phyloP scores from a whole-genome alignment of 257 asterid species.

The Dorcoceras hygrometricum region DNA sequence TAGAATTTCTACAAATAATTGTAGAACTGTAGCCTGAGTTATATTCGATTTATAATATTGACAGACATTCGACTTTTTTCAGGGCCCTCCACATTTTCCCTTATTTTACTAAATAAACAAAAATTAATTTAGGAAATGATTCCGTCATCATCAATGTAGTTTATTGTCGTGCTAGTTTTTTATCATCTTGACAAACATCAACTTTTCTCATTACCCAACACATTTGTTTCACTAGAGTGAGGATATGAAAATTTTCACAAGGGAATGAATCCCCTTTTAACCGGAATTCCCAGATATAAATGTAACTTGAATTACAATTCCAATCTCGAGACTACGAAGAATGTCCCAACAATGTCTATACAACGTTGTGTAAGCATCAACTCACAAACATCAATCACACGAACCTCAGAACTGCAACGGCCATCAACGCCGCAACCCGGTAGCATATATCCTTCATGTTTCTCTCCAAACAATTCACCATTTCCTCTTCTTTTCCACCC shows the following conservation, averaged over 20 bases:
- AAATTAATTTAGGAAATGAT: no score
- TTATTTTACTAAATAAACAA: not conserved
- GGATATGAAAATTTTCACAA: not conserved
- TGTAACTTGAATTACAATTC: not conserved
- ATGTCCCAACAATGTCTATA: not conserved
- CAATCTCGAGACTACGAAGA: not conserved
- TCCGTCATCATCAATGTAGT: no score
- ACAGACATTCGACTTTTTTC: no score
- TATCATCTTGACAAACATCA: not conserved
- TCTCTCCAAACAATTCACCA: slow-evolving; percentile 53
- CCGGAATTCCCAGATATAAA: not conserved
- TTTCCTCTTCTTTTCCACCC: slow-evolving; percentile 47
- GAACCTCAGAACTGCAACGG: slow-evolving; percentile 55
- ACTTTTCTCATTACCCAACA: not conserved
- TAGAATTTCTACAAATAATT: not conserved
- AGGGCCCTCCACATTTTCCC: no score
- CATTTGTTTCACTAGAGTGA: not conserved
- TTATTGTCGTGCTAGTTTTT: not conserved
- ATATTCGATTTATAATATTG: no score
- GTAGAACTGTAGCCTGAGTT: no score
- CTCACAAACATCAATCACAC: slow-evolving; percentile 35
- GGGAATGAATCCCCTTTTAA: no score
- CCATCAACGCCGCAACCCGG: slow-evolving; percentile 58
- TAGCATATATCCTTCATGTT: slow-evolving; percentile 64
- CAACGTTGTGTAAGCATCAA: not conserved